Conservation (phyloP, 352 stramenopile genomes). For the Phytophthora litchii region DNA sequence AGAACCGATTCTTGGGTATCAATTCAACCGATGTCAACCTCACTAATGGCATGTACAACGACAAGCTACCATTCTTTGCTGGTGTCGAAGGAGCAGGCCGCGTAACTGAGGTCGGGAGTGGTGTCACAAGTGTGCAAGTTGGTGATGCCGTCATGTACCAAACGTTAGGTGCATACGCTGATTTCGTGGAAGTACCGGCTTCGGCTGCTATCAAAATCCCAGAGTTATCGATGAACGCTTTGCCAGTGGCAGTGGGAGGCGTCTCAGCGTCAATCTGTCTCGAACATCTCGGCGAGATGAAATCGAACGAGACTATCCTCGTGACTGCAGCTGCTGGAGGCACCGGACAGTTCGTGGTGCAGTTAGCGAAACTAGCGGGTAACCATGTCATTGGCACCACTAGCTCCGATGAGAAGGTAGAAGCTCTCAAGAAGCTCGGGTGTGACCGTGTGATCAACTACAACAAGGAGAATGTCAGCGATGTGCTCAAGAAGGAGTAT, state of each 20-base stretch:
- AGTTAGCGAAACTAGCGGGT: constrained; percentile 71
- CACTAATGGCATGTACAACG: constrained; percentile 53
- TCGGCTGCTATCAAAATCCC: constrained; percentile 33
- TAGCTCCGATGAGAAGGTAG: constrained; percentile 67
- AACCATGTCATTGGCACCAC: constrained; percentile 62
- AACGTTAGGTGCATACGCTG: constrained; percentile 51
- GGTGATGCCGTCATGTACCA: constrained; percentile 41
- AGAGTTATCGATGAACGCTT: constrained; percentile 16
- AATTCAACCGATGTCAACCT: constrained; percentile 61
- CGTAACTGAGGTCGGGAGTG: constrained; percentile 35
- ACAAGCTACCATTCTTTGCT: constrained; percentile 42
- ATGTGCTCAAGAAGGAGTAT: constrained; percentile 50
- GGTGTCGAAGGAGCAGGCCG: constrained; percentile 49
- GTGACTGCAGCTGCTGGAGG: constrained; percentile 50
- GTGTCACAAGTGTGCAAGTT: constrained; percentile 30
- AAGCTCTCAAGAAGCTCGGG: constrained; percentile 51
- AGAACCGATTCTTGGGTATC: constrained; percentile 55
- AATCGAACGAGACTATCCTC: constrained; percentile 37
- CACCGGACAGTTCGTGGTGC: constrained; percentile 80
- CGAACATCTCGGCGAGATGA: constrained; percentile 37
- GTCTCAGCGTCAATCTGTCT: constrained; percentile 48
- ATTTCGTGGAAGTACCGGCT: constrained; percentile 47
- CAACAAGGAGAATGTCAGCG: constrained; percentile 48
- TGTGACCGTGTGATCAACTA: constrained; percentile 73
- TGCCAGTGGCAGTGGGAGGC: constrained; percentile 48